Conservation (phyloP, 208 protist genomes). For the Trypanosoma rangeli region DNA sequence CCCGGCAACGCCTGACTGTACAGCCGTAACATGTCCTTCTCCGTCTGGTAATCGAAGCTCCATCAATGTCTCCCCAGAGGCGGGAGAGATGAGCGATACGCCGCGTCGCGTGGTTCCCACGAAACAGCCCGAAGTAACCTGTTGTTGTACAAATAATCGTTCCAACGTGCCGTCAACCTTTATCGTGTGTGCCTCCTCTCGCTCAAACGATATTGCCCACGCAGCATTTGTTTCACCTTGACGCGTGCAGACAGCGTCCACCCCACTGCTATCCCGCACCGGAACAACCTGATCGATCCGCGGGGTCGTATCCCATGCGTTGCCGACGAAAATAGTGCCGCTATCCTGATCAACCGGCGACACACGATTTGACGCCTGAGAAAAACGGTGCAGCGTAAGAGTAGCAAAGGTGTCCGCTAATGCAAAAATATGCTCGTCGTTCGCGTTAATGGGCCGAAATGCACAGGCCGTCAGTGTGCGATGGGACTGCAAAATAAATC, state of each 20-base stretch:
- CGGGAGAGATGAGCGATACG: constrained; percentile 10
- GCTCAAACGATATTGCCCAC: constrained; percentile 22
- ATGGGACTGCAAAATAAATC: constrained; percentile 28
- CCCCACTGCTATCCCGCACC: constrained; percentile 9
- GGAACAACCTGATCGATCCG: constrained; percentile 10
- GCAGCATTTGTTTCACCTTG: constrained; percentile 8
- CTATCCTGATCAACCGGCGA: neutral
- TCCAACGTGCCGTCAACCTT: constrained; percentile 1
- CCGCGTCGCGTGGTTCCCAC: constrained; percentile 1
- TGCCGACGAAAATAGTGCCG: constrained; percentile 26
- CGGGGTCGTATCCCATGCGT: constrained; percentile 5
- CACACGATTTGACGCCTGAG: neutral
- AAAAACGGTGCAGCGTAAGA: constrained; percentile 22
- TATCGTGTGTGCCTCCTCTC: constrained; percentile 8
- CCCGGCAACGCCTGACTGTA: constrained; percentile 3
- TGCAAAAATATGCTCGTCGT: constrained; percentile 1
- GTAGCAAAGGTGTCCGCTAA: constrained; percentile 16
- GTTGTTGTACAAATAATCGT: constrained; percentile 5
- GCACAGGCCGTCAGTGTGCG: constrained; percentile 22
- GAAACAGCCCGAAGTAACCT: neutral
- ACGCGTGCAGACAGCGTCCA: constrained; percentile 18
- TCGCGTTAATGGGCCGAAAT: neutral
- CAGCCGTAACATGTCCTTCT: neutral
- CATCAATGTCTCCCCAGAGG: constrained; percentile 7
- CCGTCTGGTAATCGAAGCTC: constrained; percentile 7